Conservation (phyloP, 2,329 filamentous ascomycete species). For the Colletotrichum eremochloae region DNA sequence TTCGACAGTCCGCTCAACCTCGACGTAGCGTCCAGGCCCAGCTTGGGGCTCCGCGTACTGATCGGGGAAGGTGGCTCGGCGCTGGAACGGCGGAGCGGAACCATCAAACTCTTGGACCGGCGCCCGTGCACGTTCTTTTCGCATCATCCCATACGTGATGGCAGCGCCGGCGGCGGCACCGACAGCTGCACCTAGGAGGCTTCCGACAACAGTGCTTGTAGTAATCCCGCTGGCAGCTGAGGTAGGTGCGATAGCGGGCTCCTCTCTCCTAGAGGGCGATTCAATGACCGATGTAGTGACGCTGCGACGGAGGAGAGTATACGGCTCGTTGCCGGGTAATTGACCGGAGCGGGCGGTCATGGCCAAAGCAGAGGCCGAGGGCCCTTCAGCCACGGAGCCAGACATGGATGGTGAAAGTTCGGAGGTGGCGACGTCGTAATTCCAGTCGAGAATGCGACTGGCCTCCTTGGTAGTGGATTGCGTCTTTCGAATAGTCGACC, state of each 20-base stretch:
- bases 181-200: slow-evolving; percentile 83
- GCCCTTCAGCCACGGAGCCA: slow-evolving; percentile 4
- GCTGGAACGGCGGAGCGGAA: slow-evolving; percentile 53
- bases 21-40: slow-evolving; percentile 52
- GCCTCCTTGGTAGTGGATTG: slow-evolving; percentile 56
- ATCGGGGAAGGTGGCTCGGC: slow-evolving; percentile 62
- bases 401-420: slow-evolving; percentile 27
- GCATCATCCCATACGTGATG: slow-evolving; percentile 79
- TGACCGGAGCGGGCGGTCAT: slow-evolving; percentile 44
- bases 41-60: slow-evolving; percentile 48
- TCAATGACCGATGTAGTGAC: slow-evolving; percentile 53
- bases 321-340: slow-evolving; percentile 45
- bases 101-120: slow-evolving; percentile 57
- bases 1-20: slow-evolving; percentile 54
- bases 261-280: slow-evolving; percentile 37
- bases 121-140: slow-evolving; percentile 63
- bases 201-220: slow-evolving; percentile 78
- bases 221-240: slow-evolving; percentile 46
- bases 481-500: slow-evolving; percentile 52
- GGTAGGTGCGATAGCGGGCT: slow-evolving; percentile 46
- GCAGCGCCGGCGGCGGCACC: slow-evolving; percentile 75
- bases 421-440: slow-evolving; percentile 58
- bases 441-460: slow-evolving; percentile 64
- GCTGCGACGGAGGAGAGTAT: slow-evolving; percentile 49
- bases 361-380: slow-evolving; percentile 38